Conservation (phyloP, 208 protist genomes). For the Trypanosoma caninum region DNA sequence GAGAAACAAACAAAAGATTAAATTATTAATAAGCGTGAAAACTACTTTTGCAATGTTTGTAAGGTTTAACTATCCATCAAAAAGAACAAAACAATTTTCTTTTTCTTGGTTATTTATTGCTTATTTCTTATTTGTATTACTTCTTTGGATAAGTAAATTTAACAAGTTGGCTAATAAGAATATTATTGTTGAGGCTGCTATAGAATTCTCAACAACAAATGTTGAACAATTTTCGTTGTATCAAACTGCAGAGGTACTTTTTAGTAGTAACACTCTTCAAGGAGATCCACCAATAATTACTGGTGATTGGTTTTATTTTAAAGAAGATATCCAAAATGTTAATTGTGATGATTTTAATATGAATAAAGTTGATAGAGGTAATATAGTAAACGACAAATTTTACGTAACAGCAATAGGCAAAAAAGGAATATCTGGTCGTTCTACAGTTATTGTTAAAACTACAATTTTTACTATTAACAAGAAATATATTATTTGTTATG, state of each 20-base stretch:
- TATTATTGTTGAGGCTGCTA: conserved; percentile 31
- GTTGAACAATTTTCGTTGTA: conserved; percentile 77
- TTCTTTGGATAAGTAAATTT: no score
- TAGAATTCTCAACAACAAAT: conserved; percentile 67
- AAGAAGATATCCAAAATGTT: no score
- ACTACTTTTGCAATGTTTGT: no score
- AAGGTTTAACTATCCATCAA: no score
- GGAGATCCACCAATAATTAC: conserved; percentile 51
- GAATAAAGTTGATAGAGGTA: conserved; percentile 15
- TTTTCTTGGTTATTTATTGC: no score
- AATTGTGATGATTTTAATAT: conserved; percentile 2
- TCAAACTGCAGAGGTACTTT: conserved; percentile 56
- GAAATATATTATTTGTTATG: conserved; percentile 76
- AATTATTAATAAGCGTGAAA: background rate
- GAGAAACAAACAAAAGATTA: background rate
- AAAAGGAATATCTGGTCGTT: conserved; percentile 40
- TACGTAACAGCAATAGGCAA: conserved; percentile 27
- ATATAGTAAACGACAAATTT: conserved; percentile 32
- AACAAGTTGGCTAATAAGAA: no score
- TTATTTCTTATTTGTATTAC: no score
- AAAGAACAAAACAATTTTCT: no score
- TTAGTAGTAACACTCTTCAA: conserved; percentile 55
- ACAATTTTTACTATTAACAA: conserved; percentile 44
- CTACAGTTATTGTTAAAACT: conserved; percentile 31
- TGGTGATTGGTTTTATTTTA: conserved; percentile 67